phyloP scores from a whole-genome alignment of 2,329 filamentous ascomycete species.

The Aaosphaeria pasadenensis region DNA sequence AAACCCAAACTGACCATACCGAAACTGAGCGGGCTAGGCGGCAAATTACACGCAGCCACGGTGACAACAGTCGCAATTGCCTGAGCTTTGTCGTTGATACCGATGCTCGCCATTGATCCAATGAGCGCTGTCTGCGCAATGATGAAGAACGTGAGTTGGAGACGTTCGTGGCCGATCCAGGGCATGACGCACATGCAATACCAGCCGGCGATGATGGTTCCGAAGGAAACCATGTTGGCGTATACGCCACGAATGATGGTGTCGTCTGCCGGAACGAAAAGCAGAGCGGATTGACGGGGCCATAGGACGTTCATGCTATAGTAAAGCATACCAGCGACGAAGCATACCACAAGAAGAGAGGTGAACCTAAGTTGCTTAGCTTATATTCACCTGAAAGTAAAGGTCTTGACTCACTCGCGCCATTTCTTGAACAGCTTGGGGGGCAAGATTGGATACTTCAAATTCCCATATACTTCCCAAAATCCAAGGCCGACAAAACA shows the following conservation, averaged over 20 bases:
- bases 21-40: slow-evolving; percentile 32
- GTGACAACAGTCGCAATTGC: slow-evolving; percentile 35
- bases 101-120: slow-evolving; percentile 34
- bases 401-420: slow-evolving; percentile 5
- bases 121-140: slow-evolving; percentile 35
- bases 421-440: slow-evolving; percentile 16
- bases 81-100: slow-evolving; percentile 28
- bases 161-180: slow-evolving; percentile 34
- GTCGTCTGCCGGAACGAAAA: slow-evolving; percentile 15
- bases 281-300: slow-evolving; percentile 19
- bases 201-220: slow-evolving; percentile 26
- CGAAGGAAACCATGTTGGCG: slow-evolving; percentile 20
- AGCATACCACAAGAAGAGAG: slow-evolving; percentile 14
- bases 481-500: slow-evolving; percentile 44
- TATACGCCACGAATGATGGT: slow-evolving; percentile 23
- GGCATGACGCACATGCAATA: slow-evolving; percentile 27
- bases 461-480: slow-evolving; percentile 46
- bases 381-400: no score
- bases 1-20: slow-evolving; percentile 36
- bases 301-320: slow-evolving; percentile 24
- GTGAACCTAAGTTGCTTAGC: slow-evolving; percentile 6
- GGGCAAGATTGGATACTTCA: slow-evolving; percentile 38
- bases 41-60: slow-evolving; percentile 27
- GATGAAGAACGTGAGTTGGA: slow-evolving; percentile 36
- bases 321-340: slow-evolving; percentile 23